Base-by-base conservation (phyloP, 768 basidiomycete genomes). In the Suillus discolor region DNA sequence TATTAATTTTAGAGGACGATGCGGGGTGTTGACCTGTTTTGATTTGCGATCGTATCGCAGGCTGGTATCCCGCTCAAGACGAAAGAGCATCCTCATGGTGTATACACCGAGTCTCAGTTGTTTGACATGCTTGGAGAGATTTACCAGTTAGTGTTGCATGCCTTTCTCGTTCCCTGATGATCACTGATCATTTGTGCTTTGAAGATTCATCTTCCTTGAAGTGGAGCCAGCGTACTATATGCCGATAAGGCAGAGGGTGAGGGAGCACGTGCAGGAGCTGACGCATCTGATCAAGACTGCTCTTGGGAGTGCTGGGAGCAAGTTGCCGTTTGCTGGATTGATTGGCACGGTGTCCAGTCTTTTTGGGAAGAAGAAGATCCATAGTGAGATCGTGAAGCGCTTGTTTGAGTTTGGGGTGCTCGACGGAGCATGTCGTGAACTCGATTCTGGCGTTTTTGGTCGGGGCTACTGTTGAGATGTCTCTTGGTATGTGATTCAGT, bases 191-290 rank as follows among this genome's bases (percentile, higher is more conserved):
- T 36, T 18, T 25, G 20, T 39, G 15, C 23, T 36, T 25, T 2
- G 6, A 68, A 93, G 92, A 49, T 93, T 85, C 73, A 78, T 94
- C 65, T 94, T 94, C 86, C 82, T 93, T 41, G 87, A 93, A 61
- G 79, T 87, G 25, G 90, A 91, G 61, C 71, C 84, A 2, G 80
- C 85, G 1, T 85, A 87, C 69, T 75, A 87, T 36, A 84, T 89
- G 83, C 80, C 83, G 25, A 71, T 88, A 28, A 81, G 84, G 68
- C 76, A 80, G 54, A 84, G 81, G 64, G 85, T 85, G 7, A 82
- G 83, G 63, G 77, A 73, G 3, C 79, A 91, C 59, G 76, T 92
- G 13, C 79, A 84, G 31, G 79, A 84, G 41, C 77, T 94, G 31
- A 75, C 86, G 23, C 72, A 74, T 1, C 80, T 84, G 63, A 92